phyloP scores from a whole-genome alignment of 1,139 yeast genomes.

The Zygosaccharomyces sapae region DNA sequence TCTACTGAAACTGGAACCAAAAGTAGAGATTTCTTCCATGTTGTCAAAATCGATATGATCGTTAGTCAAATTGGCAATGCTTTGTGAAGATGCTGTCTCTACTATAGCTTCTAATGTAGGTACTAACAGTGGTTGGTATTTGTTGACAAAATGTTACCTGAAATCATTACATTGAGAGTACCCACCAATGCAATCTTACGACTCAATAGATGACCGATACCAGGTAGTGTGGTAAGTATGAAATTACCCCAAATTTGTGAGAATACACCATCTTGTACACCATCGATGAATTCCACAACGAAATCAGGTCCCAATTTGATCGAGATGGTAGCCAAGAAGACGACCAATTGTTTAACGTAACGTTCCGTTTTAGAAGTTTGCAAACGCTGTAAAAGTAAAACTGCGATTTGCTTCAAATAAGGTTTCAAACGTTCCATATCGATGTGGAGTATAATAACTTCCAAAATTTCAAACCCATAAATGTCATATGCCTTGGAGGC shows the following conservation, averaged over 20 bases:
- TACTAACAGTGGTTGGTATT: slow-evolving; percentile 45
- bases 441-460: slow-evolving; percentile 57
- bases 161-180: slow-evolving; percentile 49
- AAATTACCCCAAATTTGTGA: slow-evolving; percentile 61
- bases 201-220: slow-evolving; percentile 64
- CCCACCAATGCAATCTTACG: slow-evolving; percentile 78
- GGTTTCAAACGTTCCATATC: slow-evolving; percentile 49
- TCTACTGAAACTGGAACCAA: slow-evolving; percentile 81
- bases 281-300: slow-evolving; percentile 41
- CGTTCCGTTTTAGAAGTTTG: slow-evolving; percentile 80
- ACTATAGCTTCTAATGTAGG: slow-evolving; percentile 53
- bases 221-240: slow-evolving; percentile 61
- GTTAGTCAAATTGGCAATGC: slow-evolving; percentile 34
- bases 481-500: slow-evolving; percentile 78
- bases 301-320: slow-evolving; percentile 42
- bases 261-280: slow-evolving; percentile 44
- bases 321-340: slow-evolving; percentile 53
- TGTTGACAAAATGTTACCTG: slow-evolving; percentile 39
- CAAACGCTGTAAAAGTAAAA: slow-evolving; percentile 71
- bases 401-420: slow-evolving; percentile 69
- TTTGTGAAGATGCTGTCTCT: slow-evolving; percentile 40
- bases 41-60: slow-evolving; percentile 41
- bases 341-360: slow-evolving; percentile 66
- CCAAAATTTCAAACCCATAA: slow-evolving; percentile 81
- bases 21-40: slow-evolving; percentile 46